These are phyloP conservation scores for Botrytis paeoniae DNA, from an alignment of 2,329 filamentous ascomycete genomes.

Conservation along the genomic window DNA sequence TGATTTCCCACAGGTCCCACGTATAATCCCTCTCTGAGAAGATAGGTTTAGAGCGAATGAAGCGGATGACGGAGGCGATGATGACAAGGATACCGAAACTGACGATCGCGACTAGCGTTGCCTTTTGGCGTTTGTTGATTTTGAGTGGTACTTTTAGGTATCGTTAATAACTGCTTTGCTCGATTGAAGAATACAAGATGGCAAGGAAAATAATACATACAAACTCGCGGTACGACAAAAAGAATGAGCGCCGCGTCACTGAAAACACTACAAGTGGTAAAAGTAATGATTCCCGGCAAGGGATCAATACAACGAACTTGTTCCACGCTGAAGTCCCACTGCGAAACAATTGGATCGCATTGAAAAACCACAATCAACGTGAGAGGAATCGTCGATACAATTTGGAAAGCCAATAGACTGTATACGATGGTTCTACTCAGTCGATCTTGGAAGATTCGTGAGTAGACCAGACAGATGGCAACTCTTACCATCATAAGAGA, in stretches of 20 bases:
- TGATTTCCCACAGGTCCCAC: constrained; percentile 7
- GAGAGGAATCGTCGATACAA: neutral
- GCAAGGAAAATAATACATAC: neutral
- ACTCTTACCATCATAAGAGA: neutral
- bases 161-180: too few species aligned
- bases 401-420: neutral
- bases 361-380: neutral
- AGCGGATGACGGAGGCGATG: neutral
- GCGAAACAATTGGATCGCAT: neutral
- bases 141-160: neutral
- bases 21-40: neutral
- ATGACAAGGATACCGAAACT: neutral
- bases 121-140: neutral
- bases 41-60: neutral
- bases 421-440: constrained; percentile 1
- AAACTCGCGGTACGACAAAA: neutral
- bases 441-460: constrained; percentile 6
- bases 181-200: neutral
- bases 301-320: neutral
- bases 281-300: neutral
- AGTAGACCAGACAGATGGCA: neutral
- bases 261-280: constrained; percentile 1
- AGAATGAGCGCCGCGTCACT: constrained; percentile 4
- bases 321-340: neutral
- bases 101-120: neutral